Evolutionary conservation across 2,329 filamentous ascomycete genomes (phyloP), one percentile per base, ranked within the genome.

Genomic region (Aspergillus felis): DNA sequence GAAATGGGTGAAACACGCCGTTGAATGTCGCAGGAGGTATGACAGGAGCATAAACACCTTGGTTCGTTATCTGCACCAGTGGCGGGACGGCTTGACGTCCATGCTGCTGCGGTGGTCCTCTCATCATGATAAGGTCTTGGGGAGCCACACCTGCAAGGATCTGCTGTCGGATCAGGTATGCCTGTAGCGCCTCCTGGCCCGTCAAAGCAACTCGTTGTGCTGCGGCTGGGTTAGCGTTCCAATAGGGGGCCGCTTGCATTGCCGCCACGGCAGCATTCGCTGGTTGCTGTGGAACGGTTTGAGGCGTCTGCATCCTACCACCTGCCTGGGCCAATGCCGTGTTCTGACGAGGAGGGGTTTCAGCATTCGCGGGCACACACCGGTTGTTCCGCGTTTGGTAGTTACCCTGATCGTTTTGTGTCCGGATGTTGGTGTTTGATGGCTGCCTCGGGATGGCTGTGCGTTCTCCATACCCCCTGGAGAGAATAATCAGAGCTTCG

Each of bases 161-260:
- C 53, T 73, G 71, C 54, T 69, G 65, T 4, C 65, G 65, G 44
- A 72, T 59, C 14, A 73, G 60, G 48, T 66, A 69, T 4, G 56
- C 58, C 32, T 71, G 67, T 9, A 73, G 49, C 10, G 56, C 46
- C 2, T 60, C 29, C 5, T 57, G 51, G n/a, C 51, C 24, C 10
- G 14, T 35, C 46, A 53, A 38, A 32, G 53, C 22, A n/a, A 10
- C 24, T 42, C 3, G 29, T 20, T 17, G 20, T 3, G 20, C 10
- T 10, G 38, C 22, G 28, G 32, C 20, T 20, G 24, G 22, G 47
- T 57, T 20, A 47, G n/a, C 28, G 10, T 32, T 50, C 25, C 49
- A 32, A 14, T n/a, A 42, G 24, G 29, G 38, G 25, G 12, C 48
- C 27, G 5, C 24, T 47, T 12, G 44, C 22, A 24, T 47, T 24